Percentiles rank a stretch among this genome's conserved stretches.
Conservation (phyloP, 129 eudicot genomes). For the Artemisia argyi region DNA sequence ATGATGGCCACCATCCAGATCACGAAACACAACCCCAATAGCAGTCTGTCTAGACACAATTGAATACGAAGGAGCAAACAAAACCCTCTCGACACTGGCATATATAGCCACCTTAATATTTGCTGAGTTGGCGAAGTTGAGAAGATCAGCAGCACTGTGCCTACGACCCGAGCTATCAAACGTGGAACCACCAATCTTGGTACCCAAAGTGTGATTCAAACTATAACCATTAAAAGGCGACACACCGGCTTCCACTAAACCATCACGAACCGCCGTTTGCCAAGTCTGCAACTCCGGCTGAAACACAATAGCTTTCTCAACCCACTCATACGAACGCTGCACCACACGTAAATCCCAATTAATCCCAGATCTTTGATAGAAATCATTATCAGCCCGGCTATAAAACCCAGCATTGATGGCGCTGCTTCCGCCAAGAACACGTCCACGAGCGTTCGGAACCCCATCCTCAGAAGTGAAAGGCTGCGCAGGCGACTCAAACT, state of each 20-base stretch:
- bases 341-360: constrained; percentile 26
- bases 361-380: constrained; percentile 22
- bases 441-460: constrained; percentile 27
- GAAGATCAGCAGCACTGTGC: constrained; percentile 70
- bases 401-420: constrained; percentile 30
- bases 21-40: constrained; percentile 66
- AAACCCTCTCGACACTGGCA: constrained; percentile 61
- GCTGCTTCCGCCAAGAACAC: constrained; percentile 32
- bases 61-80: constrained; percentile 37
- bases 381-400: constrained; percentile 23
- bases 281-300: constrained; percentile 63
- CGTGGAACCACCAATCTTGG: constrained; percentile 79
- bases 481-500: constrained; percentile 22
- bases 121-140: constrained; percentile 39
- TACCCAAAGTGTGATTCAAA: constrained; percentile 53
- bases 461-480: constrained; percentile 21
- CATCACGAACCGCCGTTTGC: constrained; percentile 68
- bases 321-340: constrained; percentile 63
- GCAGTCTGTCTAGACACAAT: constrained; percentile 35
- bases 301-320: constrained; percentile 65
- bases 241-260: constrained; percentile 58
- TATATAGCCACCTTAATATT: constrained; percentile 55
- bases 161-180: constrained; percentile 57
- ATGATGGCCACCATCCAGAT: constrained; percentile 48
- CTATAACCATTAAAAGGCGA: constrained; percentile 50